Conservation (phyloP, 768 basidiomycete species). For the Termitomyces sp. region DNA sequence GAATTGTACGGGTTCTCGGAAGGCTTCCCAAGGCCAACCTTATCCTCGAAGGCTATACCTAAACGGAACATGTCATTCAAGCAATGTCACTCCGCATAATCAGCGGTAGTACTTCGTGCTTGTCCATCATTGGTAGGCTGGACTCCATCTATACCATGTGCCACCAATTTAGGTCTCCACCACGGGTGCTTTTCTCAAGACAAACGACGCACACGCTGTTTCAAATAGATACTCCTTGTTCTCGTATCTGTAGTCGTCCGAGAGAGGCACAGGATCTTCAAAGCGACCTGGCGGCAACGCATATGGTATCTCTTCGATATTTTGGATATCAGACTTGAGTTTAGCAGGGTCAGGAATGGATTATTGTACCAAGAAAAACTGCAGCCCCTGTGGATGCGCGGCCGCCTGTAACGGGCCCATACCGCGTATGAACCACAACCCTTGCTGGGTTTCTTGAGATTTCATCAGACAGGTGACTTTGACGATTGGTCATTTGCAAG, state of each 20-base stretch:
- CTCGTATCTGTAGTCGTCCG: constrained; percentile 49
- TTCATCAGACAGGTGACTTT: constrained; percentile 51
- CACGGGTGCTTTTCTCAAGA: background rate
- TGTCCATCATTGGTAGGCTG: constrained; percentile 68
- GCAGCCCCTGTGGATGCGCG: constrained; percentile 55
- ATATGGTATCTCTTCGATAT: constrained; percentile 59
- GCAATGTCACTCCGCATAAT: background rate
- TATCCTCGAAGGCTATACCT: constrained; percentile 49
- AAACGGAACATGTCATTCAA: background rate
- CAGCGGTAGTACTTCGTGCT: constrained; percentile 34
- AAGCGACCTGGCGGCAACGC: constrained; percentile 62
- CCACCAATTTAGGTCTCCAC: background rate
- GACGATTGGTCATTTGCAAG: constrained; percentile 7
- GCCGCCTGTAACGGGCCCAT: constrained; percentile 53
- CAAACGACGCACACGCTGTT: constrained; percentile 33
- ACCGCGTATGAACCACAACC: constrained; percentile 46
- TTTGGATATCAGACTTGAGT: background rate
- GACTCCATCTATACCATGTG: constrained; percentile 36
- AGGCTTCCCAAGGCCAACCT: constrained; percentile 61
- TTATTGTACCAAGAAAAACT: constrained; percentile 53
- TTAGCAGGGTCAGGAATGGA: background rate
- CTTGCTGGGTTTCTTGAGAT: constrained; percentile 32
- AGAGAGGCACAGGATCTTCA: constrained; percentile 53
- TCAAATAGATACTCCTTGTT: constrained; percentile 58
- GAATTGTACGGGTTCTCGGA: constrained; percentile 61